phyloP scores from a whole-genome alignment of 345 rosid genomes.

The Citrus cavaleriei region DNA sequence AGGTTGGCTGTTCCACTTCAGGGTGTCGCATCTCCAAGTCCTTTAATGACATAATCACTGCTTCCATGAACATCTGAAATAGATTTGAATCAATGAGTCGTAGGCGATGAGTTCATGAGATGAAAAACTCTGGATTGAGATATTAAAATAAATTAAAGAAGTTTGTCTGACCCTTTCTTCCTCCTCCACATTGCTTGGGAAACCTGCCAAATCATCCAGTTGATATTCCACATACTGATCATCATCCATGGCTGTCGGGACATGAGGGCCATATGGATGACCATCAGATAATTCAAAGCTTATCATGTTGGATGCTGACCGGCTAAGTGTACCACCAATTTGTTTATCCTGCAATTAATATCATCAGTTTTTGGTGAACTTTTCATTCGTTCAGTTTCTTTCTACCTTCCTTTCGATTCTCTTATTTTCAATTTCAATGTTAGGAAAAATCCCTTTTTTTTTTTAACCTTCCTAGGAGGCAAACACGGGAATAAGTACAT shows the following conservation, averaged over 20 bases:
- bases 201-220: constrained; percentile 72
- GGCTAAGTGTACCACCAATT: constrained; percentile 28
- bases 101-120: not conserved
- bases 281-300: constrained; percentile 75
- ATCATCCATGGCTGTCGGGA: constrained; percentile 50
- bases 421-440: not conserved
- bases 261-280: constrained; percentile 56
- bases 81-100: constrained; percentile 6
- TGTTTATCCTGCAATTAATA: constrained; percentile 51
- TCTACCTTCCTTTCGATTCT: not conserved
- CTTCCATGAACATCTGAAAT: constrained; percentile 87
- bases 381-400: not conserved
- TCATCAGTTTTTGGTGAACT: constrained; percentile 8
- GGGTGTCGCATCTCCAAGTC: constrained; percentile 45
- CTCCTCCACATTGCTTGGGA: constrained; percentile 70
- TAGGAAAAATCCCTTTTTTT: not conserved
- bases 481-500: not conserved
- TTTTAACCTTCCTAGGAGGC: not conserved
- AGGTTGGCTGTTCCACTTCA: constrained; percentile 22
- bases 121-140: not conserved
- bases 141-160: not conserved
- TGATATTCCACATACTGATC: constrained; percentile 82
- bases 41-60: constrained; percentile 62
- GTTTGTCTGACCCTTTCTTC: constrained; percentile 69
- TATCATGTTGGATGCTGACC: constrained; percentile 80